A percentile compares a stretch with the other conserved stretches of the same genome.
These are phyloP conservation scores for Ophiorrhiza pumila DNA, from an alignment of 257 asterid species.

Conservation along the genomic window DNA sequence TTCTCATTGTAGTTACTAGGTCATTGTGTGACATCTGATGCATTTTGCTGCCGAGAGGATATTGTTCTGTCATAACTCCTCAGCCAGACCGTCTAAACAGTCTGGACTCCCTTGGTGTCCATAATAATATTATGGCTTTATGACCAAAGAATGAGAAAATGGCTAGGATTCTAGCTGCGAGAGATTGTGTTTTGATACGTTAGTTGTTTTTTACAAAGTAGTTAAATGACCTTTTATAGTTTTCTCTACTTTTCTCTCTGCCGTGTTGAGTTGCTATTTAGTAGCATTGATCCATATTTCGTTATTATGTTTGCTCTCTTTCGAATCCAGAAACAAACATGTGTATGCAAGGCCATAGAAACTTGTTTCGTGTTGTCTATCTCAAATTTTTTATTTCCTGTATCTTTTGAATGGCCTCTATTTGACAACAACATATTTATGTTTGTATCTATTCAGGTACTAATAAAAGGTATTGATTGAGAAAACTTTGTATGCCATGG, in stretches of 20 bases:
- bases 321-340: not conserved
- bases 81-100: not conserved
- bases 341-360: not conserved
- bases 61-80: not conserved
- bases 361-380: not conserved
- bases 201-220: not conserved
- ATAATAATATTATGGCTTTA: not conserved
- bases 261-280: not conserved
- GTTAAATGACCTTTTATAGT: not conserved
- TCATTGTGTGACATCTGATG: not conserved
- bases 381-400: not conserved
- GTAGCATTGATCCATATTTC: not conserved
- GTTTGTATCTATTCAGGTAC: conserved; percentile 20
- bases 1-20: not conserved
- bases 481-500: conserved; percentile 39
- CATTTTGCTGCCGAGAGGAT: not conserved
- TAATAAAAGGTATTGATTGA: conserved; percentile 14
- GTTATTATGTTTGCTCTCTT: not conserved
- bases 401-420: not conserved
- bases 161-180: not conserved
- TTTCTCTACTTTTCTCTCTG: not conserved
- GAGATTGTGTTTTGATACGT: not conserved
- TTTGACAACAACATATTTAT: conserved; percentile 20
- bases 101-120: not conserved
- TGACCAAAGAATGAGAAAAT: not conserved